A percentile compares a stretch with the other conserved stretches of the same genome.
Conservation (phyloP, 306 rosid genomes). For the Calophaca sinica region DNA sequence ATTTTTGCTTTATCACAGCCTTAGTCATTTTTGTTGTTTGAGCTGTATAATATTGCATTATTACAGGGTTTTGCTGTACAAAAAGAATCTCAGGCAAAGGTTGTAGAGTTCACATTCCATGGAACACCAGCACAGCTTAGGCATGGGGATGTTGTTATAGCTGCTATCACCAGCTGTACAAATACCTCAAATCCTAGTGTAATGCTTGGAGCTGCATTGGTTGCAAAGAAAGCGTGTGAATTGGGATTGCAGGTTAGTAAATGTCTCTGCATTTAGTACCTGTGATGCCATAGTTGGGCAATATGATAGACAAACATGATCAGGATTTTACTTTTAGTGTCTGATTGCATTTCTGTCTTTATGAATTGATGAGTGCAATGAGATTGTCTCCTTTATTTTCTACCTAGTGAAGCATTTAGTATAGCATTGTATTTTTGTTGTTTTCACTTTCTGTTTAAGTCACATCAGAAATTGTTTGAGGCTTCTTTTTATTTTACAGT, state of each 20-base stretch:
- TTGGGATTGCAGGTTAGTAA: constrained; percentile 89
- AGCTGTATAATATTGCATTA: constrained; percentile 50
- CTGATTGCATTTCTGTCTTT: constrained; percentile 31
- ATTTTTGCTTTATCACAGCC: constrained; percentile 14
- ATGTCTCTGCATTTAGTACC: constrained; percentile 42
- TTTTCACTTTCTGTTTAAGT: constrained; percentile 31
- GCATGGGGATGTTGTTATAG: constrained; percentile 97
- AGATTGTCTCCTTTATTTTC: constrained; percentile 23
- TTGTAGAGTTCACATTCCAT: constrained; percentile 67
- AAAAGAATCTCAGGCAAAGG: constrained; percentile 76
- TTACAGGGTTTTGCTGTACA: constrained; percentile 92
- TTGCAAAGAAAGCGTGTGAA: constrained; percentile 97
- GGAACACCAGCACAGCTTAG: constrained; percentile 81
- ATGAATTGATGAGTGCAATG: constrained; percentile 5
- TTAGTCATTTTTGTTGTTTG: constrained; percentile 33
- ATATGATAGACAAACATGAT: constrained; percentile 14
- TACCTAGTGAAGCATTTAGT: not conserved
- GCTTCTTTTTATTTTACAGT: constrained; percentile 24
- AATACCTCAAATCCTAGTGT: constrained; percentile 99
- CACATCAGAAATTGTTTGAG: constrained; percentile 13
- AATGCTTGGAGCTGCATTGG: constrained; percentile 99
- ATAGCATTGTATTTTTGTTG: constrained; percentile 7
- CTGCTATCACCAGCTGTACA: constrained; percentile 99
- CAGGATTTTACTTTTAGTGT: not conserved
- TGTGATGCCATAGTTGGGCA: constrained; percentile 37